Evolutionary conservation across 352 stramenopile genomes (phyloP), one percentile per base, ranked within the genome.

Genomic region (Globisporangium yorkense): DNA sequence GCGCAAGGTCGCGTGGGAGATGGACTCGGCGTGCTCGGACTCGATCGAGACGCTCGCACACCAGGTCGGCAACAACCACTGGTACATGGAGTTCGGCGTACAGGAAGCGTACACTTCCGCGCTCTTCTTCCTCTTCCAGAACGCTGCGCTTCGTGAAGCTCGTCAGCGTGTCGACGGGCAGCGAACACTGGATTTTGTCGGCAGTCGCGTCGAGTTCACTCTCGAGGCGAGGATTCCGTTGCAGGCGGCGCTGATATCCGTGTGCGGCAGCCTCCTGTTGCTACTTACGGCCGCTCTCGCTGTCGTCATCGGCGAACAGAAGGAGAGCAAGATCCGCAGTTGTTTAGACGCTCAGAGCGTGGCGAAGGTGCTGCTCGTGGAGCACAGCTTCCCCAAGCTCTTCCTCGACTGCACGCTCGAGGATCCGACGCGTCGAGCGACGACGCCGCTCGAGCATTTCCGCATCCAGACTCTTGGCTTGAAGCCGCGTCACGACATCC

Each of bases 61-160:
- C 2, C 70, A 71, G 24, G 51, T 78, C n/a, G 65, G 68, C 29
- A 48, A 63, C 63, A 84, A 84, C 56, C 66, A 61, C 46, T 79
- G 65, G 62, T 69, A 72, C 57, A 83, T 83, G 54, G 62, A 74
- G 24, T 61, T 47, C 24, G 72, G 74, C 1, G 29, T 84, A 18
- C 76, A 87, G 44, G 71, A 77, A 20, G 62, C 67, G 16, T 87
- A 84, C 62, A 82, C 75, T 0, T 60, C 71, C 0, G 74, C 64
- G 8, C 57, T 84, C 20, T 83, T 79, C 57, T 79, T 84, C 57
- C 61, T 84, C 4, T 82, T 87, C 53, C 76, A 87, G 59, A 72
- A 83, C 44, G 74, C 67, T 2, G 72, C 68, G 5, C 43, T 80
- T 29, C 67, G 66, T 13, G 61, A 77, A 33, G 60, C 66, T 48